These are phyloP conservation scores for Croton laevigatus DNA, from an alignment of 441 rosid species.

Conservation along the genomic window DNA sequence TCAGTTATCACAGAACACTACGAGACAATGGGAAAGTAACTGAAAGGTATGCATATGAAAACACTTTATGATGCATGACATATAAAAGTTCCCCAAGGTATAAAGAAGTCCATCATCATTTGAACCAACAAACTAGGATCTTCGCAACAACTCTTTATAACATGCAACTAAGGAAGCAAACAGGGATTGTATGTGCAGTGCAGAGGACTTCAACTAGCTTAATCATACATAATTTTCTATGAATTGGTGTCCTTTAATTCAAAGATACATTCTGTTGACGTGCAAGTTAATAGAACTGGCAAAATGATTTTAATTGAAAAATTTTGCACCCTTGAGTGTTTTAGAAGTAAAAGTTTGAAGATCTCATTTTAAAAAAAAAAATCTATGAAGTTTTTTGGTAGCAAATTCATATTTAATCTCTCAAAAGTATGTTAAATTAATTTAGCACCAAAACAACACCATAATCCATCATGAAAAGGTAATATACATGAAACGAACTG, in stretches of 20 bases:
- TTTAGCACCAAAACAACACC: neutral
- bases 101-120: neutral
- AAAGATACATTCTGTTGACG: neutral
- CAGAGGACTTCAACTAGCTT: neutral
- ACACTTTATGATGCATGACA: neutral
- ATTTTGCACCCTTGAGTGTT: neutral
- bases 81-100: neutral
- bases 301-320: neutral
- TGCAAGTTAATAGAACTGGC: neutral
- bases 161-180: slow-evolving; percentile 3
- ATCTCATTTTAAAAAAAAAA: neutral
- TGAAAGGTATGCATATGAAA: neutral
- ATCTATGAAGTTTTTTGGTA: neutral
- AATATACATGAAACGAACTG: neutral
- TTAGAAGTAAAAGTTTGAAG: neutral
- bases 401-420: neutral
- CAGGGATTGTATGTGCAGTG: neutral
- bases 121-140: neutral
- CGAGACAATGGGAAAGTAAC: neutral
- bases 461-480: neutral
- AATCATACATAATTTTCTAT: neutral
- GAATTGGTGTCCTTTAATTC: neutral
- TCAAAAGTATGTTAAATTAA: neutral
- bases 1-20: slow-evolving; percentile 1
- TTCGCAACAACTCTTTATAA: neutral